Conservation (phyloP, 2,329 filamentous ascomycete genomes). For the Podosphaera fusca region DNA sequence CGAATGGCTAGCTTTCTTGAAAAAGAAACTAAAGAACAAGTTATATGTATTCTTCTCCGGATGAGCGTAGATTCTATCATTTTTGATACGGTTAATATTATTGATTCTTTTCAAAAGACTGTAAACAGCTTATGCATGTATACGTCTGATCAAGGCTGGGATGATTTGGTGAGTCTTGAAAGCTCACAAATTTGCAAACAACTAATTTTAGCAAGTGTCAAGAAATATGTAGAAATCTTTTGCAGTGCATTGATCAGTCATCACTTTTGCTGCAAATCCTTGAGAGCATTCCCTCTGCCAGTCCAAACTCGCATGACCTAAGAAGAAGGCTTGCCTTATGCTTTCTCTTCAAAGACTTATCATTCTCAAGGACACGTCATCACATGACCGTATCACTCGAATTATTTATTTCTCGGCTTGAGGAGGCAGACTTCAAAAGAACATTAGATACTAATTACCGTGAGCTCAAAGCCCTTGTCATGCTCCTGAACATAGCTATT, state of each 20-base stretch:
- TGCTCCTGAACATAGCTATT: conserved; percentile 52
- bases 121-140: conserved; percentile 22
- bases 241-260: conserved; percentile 23
- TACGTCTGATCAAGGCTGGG: conserved; percentile 19
- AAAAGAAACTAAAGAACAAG: conserved; percentile 13
- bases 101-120: conserved; percentile 20
- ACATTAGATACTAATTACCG: conserved; percentile 39
- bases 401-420: conserved; percentile 24
- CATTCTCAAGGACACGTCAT: conserved; percentile 20
- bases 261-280: conserved; percentile 34
- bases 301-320: conserved; percentile 30
- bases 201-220: conserved; percentile 21
- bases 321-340: conserved; percentile 42
- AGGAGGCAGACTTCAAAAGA: conserved; percentile 27
- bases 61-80: conserved; percentile 31
- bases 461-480: conserved; percentile 38
- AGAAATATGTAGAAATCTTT: conserved; percentile 24
- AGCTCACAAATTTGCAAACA: neutral
- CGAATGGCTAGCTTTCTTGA: conserved; percentile 11
- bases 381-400: conserved; percentile 19
- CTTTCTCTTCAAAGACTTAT: conserved; percentile 31
- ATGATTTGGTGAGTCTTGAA: conserved; percentile 16
- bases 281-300: conserved; percentile 31
- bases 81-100: conserved; percentile 21
- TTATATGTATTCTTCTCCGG: conserved; percentile 26